Evolutionary conservation across 2,329 filamentous ascomycete species (phyloP), one percentile per base, ranked within the genome.

Genomic region (Trichoderma simmonsii): DNA sequence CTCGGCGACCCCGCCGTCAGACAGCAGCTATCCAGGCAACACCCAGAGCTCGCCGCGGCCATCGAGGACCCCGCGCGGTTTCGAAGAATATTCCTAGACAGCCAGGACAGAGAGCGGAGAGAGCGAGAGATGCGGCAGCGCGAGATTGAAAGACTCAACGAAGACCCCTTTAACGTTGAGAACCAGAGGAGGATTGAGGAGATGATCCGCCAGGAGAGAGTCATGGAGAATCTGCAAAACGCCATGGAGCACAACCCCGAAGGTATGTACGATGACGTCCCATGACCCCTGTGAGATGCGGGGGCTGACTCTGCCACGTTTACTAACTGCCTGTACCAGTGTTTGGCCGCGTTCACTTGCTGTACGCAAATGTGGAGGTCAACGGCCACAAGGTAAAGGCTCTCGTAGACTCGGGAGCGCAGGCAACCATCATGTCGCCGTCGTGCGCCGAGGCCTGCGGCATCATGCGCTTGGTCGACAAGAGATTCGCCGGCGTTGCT

Each of bases 351-450:
- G 96, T 99, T 54, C 94, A 95, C 77, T 96, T 99, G 91, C 89
- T 99, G 62, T 99, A 99, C 82, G 92, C 98, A 76, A 91, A 97
- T 79, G 95, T 97, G 73, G 93, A 97, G 80, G 96, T 99, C 77
- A 99, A 99, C 81, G 92, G 93, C 14, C 89, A 93, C 77, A 93
- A 93, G 72, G 91, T 99, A 77, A 98, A 98, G 85, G 96, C 95
- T 3, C 92, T 99, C 76, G 96, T 99, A 73, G 96, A 99, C 81
- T 98, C 96, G 2, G 96, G 96, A 73, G 96, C 96, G 28, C 96
- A 99, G 83, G 94, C 95, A 30, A 99, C 96, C 66, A 98, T 99
- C 84, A 99, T 99, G 96, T 98, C 95, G 6, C 96, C 96, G 6
- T 87, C 90, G 28, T 98, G 94, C 79, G 96, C 96, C 30, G 93